phyloP scores from a whole-genome alignment of 2,329 filamentous ascomycete species.

The Ambrosiella cleistominuta region DNA sequence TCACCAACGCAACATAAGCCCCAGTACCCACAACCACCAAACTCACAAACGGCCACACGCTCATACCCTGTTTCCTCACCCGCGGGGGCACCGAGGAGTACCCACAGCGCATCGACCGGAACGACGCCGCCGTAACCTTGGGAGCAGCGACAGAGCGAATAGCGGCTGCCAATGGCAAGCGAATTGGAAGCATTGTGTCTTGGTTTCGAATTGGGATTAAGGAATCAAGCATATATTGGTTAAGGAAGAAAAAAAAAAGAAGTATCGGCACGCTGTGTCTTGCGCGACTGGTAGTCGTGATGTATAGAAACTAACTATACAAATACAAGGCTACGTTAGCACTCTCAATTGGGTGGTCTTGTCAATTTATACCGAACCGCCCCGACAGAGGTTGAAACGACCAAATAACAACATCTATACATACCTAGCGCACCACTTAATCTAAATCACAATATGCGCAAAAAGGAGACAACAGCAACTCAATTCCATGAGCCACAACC shows the following conservation, averaged over 20 bases:
- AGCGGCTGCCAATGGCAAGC: neutral
- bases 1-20: constrained; percentile 33
- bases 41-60: constrained; percentile 9
- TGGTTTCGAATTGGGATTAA: neutral
- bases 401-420: too few species aligned
- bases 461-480: too few species aligned
- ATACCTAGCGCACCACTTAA: too few species aligned
- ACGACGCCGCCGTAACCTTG: neutral
- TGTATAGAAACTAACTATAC: too few species aligned
- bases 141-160: neutral
- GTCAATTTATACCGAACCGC: too few species aligned
- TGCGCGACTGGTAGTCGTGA: too few species aligned
- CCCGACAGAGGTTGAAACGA: too few species aligned
- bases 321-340: too few species aligned
- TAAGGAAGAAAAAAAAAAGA: neutral
- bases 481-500: too few species aligned
- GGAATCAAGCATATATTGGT: neutral
- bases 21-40: constrained; percentile 16
- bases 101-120: neutral
- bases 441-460: too few species aligned
- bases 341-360: too few species aligned
- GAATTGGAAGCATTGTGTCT: neutral
- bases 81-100: neutral
- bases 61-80: constrained; percentile 6
- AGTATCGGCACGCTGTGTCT: too few species aligned